A percentile compares a stretch with the other conserved stretches of the same genome.
Evolutionary conservation across 345 rosid genomes (phyloP).

Genomic region (Combretum micranthum): DNA sequence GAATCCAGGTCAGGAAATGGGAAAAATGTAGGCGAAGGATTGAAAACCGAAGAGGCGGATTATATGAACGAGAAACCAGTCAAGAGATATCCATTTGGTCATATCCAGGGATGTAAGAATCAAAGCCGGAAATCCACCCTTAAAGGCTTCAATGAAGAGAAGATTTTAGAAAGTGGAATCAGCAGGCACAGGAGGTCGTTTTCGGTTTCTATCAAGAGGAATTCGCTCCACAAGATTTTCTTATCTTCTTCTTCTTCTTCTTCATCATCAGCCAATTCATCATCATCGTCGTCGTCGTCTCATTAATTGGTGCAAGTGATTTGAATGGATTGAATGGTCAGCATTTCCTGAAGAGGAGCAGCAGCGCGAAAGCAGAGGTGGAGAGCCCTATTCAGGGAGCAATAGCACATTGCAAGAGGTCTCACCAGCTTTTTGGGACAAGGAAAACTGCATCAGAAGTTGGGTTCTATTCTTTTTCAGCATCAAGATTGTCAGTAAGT

Average conservation of each 20-base stretch:
- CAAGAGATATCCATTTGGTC: constrained; percentile 41
- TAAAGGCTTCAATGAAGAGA: constrained; percentile 15
- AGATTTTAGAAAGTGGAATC: constrained; percentile 10
- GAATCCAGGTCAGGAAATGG: constrained; percentile 41
- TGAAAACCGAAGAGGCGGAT: constrained; percentile 24
- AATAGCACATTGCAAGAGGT: constrained; percentile 23
- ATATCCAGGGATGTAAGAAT: constrained; percentile 34
- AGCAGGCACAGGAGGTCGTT: constrained; percentile 69
- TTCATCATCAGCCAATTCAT: constrained; percentile 22
- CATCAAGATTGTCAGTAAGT: constrained; percentile 31
- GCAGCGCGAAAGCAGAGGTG: constrained; percentile 32
- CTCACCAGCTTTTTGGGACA: constrained; percentile 42
- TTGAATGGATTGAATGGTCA: constrained; percentile 31
- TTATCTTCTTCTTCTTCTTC: constrained; percentile 19
- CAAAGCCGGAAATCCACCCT: constrained; percentile 26
- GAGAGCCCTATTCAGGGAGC: constrained; percentile 22
- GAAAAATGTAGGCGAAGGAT: constrained; percentile 46
- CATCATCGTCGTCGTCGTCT: constrained; percentile 33
- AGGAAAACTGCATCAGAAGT: constrained; percentile 37
- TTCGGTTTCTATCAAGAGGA: constrained; percentile 52
- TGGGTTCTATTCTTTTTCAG: constrained; percentile 47
- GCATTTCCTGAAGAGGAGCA: constrained; percentile 54
- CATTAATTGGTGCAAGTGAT: constrained; percentile 21
- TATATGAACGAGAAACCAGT: constrained; percentile 21
- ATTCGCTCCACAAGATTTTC: constrained; percentile 33